Evolutionary conservation across 768 basidiomycete genomes (phyloP).

Genomic region (Leccinum rimulosum): DNA sequence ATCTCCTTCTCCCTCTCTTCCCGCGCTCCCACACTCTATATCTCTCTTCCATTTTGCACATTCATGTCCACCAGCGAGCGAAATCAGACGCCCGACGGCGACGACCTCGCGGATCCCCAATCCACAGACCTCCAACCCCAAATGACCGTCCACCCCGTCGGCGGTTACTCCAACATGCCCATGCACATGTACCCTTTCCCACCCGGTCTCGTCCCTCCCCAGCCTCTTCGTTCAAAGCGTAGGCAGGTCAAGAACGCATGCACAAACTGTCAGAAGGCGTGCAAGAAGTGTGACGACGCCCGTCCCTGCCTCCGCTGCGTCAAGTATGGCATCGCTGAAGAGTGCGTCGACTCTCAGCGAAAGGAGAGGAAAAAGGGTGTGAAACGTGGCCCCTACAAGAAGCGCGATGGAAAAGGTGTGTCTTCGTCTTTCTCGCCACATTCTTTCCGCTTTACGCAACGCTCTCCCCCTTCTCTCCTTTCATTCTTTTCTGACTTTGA

Average conservation of each 20-base stretch:
- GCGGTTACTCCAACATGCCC: constrained; percentile 48
- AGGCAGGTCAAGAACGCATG: constrained; percentile 90
- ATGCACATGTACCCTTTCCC: constrained; percentile 75
- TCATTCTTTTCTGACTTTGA: constrained; percentile 41
- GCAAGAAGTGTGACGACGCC: constrained; percentile 90
- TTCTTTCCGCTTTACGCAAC: constrained; percentile 20
- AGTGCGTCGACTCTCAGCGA: constrained; percentile 86
- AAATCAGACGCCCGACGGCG: constrained; percentile 40
- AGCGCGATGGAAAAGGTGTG: constrained; percentile 89
- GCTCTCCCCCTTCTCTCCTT: background rate
- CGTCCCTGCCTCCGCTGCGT: constrained; percentile 91
- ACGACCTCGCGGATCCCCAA: constrained; percentile 35
- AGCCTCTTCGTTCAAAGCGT: constrained; percentile 68
- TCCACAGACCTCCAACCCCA: constrained; percentile 42
- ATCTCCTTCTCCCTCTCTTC: constrained; percentile 27
- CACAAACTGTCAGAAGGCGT: constrained; percentile 87
- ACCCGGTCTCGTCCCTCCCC: constrained; percentile 42
- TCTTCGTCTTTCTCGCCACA: constrained; percentile 31
- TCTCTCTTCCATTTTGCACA: constrained; percentile 22
- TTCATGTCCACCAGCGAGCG: constrained; percentile 39
- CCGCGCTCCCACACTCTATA: constrained; percentile 30
- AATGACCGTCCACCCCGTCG: constrained; percentile 50
- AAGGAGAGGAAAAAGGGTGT: constrained; percentile 90
- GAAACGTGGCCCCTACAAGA: constrained; percentile 90
- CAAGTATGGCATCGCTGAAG: constrained; percentile 84